These are phyloP conservation scores for Gilbertella persicaria DNA, from an alignment of 371 early-diverging fungal genomes.

Conservation along the genomic window DNA sequence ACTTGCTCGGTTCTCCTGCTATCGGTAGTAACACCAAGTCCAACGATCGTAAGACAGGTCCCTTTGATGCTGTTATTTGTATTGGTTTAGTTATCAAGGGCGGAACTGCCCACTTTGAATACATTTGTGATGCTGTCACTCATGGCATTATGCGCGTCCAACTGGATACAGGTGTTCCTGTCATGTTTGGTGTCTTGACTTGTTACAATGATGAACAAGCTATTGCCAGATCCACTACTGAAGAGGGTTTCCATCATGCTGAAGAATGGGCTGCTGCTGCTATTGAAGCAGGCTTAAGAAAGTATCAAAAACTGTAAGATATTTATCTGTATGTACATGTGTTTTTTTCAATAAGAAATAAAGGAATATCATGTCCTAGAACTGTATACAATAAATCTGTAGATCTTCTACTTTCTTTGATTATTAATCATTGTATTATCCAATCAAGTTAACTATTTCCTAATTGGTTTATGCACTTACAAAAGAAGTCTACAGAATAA, in stretches of 20 bases:
- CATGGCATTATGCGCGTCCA: constrained; percentile 93
- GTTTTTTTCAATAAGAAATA: background rate
- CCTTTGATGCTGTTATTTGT: constrained; percentile 89
- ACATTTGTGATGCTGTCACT: constrained; percentile 90
- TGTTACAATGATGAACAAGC: constrained; percentile 95
- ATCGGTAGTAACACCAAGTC: constrained; percentile 12
- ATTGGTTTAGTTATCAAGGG: constrained; percentile 98
- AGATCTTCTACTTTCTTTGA: too few relatives aligned
- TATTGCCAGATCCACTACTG: constrained; percentile 73
- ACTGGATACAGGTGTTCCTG: constrained; percentile 85
- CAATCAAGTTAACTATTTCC: too few relatives aligned
- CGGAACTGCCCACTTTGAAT: constrained; percentile 96
- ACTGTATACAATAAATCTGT: too few relatives aligned
- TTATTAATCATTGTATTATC: too few relatives aligned
- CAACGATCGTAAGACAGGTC: constrained; percentile 43
- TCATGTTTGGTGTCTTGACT: constrained; percentile 95
- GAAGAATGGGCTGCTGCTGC: constrained; percentile 96
- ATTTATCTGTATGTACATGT: background rate
- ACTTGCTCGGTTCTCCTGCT: constrained; percentile 54
- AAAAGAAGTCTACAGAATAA: too few relatives aligned
- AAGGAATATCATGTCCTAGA: too few relatives aligned
- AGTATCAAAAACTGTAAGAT: constrained; percentile 47
- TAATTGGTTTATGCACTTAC: too few relatives aligned
- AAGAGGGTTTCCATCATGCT: constrained; percentile 92
- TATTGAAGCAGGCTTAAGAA: constrained; percentile 89